Conservation (phyloP, 345 rosid species). For the Lumnitzera racemosa region DNA sequence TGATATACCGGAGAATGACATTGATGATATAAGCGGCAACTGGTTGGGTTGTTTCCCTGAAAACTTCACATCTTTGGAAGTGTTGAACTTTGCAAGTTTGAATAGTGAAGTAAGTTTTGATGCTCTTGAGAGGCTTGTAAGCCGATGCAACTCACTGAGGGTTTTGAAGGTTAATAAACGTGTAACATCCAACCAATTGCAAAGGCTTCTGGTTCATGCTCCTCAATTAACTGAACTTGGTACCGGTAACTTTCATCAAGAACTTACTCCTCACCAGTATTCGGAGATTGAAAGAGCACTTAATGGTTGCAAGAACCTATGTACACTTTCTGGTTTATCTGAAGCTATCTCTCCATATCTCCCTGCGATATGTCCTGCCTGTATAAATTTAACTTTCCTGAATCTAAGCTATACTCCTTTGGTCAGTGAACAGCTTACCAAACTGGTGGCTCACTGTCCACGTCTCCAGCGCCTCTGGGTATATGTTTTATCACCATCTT, state of each 20-base stretch:
- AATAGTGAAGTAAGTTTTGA: conserved; percentile 40
- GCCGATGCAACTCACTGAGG: conserved; percentile 48
- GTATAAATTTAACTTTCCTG: conserved; percentile 45
- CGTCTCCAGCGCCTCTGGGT: conserved; percentile 57
- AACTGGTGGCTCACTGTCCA: conserved; percentile 51
- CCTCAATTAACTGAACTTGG: conserved; percentile 53
- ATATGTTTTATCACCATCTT: conserved; percentile 9
- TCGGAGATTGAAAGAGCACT: conserved; percentile 37
- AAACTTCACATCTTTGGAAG: conserved; percentile 46
- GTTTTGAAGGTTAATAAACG: conserved; percentile 46
- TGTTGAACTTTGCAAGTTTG: conserved; percentile 45
- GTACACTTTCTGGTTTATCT: conserved; percentile 52
- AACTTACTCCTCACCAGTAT: conserved; percentile 23
- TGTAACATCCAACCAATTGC: conserved; percentile 40
- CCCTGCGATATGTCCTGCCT: conserved; percentile 38
- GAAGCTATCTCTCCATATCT: conserved; percentile 36
- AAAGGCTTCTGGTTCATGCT: conserved; percentile 39
- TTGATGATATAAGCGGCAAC: conserved; percentile 45
- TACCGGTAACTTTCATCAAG: conserved; percentile 51
- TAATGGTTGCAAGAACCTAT: conserved; percentile 36
- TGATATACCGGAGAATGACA: conserved; percentile 58
- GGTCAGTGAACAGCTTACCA: conserved; percentile 41
- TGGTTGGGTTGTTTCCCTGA: conserved; percentile 70
- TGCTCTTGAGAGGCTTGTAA: conserved; percentile 52
- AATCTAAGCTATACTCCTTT: conserved; percentile 51